Evolutionary conservation across 495 filamentous ascomycete species (phyloP).

Genomic region (Annulohypoxylon bovei): DNA sequence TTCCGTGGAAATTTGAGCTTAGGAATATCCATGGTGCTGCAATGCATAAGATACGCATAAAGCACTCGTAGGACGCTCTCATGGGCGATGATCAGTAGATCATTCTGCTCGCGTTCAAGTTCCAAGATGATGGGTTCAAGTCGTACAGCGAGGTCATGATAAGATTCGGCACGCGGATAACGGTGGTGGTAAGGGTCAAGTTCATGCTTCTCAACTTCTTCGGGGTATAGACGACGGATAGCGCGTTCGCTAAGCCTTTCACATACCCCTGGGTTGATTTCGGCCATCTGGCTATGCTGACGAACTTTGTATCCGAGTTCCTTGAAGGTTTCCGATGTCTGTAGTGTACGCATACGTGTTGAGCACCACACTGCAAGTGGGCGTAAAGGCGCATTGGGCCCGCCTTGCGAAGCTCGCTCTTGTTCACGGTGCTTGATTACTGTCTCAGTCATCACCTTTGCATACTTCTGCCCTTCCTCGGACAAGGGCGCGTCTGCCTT

Average conservation of each 20-base stretch:
- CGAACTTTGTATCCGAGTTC: conserved; percentile 82
- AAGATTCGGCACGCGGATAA: conserved; percentile 97
- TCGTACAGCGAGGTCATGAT: conserved; percentile 96
- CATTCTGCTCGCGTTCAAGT: conserved; percentile 95
- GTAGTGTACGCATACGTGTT: conserved; percentile 85
- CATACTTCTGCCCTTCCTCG: conserved; percentile 84
- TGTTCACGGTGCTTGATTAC: conserved; percentile 82
- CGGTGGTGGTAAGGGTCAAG: conserved; percentile 96
- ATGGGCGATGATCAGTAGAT: conserved; percentile 96
- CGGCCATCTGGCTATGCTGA: conserved; percentile 93
- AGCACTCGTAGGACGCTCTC: conserved; percentile 95
- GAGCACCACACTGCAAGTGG: conserved; percentile 94
- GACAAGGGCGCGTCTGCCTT: conserved; percentile 88
- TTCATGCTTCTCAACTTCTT: conserved; percentile 93
- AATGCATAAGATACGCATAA: conserved; percentile 98
- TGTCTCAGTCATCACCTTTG: conserved; percentile 84
- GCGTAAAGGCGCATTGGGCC: conserved; percentile 72
- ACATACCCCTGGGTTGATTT: conserved; percentile 94
- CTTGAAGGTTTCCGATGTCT: conserved; percentile 86
- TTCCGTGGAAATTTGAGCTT: conserved; percentile 92
- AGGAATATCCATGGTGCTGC: conserved; percentile 95
- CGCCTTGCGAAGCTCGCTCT: conserved; percentile 78
- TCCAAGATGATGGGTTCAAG: conserved; percentile 99
- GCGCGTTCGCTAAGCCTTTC: conserved; percentile 85
- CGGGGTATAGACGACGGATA: conserved; percentile 82